Base-by-base conservation (phyloP, 2,329 filamentous ascomycete genomes). In the Chaetomiaceae sp. region DNA sequence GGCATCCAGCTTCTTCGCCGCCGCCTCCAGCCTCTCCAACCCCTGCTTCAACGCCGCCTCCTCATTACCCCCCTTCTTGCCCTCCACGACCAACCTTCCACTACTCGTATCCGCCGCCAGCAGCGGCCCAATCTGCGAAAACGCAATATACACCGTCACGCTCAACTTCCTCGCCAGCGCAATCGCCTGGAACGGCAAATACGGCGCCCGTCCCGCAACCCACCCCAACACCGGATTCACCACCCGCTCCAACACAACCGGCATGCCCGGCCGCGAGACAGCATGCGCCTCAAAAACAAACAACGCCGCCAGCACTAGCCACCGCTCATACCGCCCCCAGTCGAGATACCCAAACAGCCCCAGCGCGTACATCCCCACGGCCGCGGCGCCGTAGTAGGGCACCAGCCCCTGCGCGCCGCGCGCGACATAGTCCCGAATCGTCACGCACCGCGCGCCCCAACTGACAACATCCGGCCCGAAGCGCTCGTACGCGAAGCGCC, bases 401-500 rank as follows among this genome's bases (percentile, higher is more conserved):
- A 82, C 58, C 13, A 83, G 71, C 10, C 68, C 66, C 57, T 78
- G 76, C n/a, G 73, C 70, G 48, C 88, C 90, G 13, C 76, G 73
- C 46, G 78, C 73, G 42, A 95, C 73, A 65, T 81, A 95, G 65
- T 96, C 91, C 53, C 78, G 78, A 50, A 87, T 71, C 0, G 86
- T 88, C 47, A 76, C 71, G 69, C 82, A 86, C 57, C 79, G 74
- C 57, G 78, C 72, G 8, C 10, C 5, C 60, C 54, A 60, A 14
- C 67, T 65, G 12, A 85, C 67, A 17, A 91, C 76, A 23, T 82
- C 81, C 0, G 88, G 85, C 0, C 91, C 91, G 66, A 96, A 90
- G 42, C 89, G 83, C 65, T 96, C 89, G 70, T 96, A 96, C 7
- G 89, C 90, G 66, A 93, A 95, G 50, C 89, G 79, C 62, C 80